phyloP scores from a whole-genome alignment of 2,329 filamentous ascomycete species.

The Falciphora oryzae region DNA sequence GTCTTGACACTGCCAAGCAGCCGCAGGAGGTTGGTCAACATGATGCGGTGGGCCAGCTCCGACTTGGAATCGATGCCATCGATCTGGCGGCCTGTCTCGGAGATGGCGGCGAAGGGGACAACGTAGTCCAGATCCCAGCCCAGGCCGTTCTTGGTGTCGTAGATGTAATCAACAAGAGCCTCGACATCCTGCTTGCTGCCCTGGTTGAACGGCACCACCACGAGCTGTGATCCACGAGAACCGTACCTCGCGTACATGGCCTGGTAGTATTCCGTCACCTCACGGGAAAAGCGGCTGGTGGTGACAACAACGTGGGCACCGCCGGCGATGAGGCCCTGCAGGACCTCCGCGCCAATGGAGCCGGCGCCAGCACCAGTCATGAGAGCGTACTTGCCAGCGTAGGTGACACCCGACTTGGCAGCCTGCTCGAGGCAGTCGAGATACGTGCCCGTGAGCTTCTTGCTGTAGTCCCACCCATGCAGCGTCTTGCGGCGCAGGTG shows the following conservation, averaged over 20 bases:
- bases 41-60: constrained; percentile 95
- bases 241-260: constrained; percentile 96
- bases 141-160: constrained; percentile 90
- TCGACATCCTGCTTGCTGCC: constrained; percentile 98
- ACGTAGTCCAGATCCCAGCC: constrained; percentile 98
- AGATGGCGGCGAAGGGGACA: constrained; percentile 93
- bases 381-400: constrained; percentile 89
- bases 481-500: constrained; percentile 92
- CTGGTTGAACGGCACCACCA: constrained; percentile 98
- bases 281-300: constrained; percentile 90
- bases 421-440: constrained; percentile 87
- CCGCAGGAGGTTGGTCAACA: constrained; percentile 94
- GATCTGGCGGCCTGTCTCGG: constrained; percentile 96
- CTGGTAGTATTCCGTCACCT: constrained; percentile 99
- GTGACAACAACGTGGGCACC: constrained; percentile 96
- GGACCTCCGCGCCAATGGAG: constrained; percentile 93
- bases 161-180: constrained; percentile 91
- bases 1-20: constrained; percentile 86
- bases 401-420: constrained; percentile 80
- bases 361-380: constrained; percentile 98
- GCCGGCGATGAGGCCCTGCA: constrained; percentile 92
- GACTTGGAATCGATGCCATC: constrained; percentile 96
- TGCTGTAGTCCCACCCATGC: constrained; percentile 98
- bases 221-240: constrained; percentile 88
- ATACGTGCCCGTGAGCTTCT: constrained; percentile 92